These are phyloP conservation scores for Suhomyces prunicola DNA, from an alignment of 805 yeast genomes.

Conservation along the genomic window DNA sequence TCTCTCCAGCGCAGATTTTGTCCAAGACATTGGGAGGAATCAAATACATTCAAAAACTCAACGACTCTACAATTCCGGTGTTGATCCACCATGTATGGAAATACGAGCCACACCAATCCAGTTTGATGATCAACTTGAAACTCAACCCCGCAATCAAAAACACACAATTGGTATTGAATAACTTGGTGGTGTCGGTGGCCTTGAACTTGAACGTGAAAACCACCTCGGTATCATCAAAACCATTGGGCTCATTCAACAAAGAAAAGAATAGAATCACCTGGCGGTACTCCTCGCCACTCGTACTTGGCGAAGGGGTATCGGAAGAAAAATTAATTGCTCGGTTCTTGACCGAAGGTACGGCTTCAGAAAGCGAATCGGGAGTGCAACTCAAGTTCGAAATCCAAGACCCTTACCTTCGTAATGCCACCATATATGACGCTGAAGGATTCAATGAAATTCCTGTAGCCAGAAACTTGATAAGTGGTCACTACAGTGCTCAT, in stretches of 20 bases:
- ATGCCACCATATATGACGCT: constrained; percentile 33
- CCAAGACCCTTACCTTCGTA: constrained; percentile 41
- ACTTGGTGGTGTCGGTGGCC: constrained; percentile 59
- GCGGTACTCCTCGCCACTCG: constrained; percentile 53
- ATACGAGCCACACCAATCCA: constrained; percentile 78
- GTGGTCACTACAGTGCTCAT: constrained; percentile 49
- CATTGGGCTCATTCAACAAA: constrained; percentile 85
- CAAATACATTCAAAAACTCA: constrained; percentile 60
- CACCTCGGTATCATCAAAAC: constrained; percentile 79
- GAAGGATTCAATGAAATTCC: constrained; percentile 36
- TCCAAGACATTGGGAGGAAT: constrained; percentile 76
- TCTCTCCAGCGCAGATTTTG: constrained; percentile 49
- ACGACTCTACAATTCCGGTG: constrained; percentile 55
- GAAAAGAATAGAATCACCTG: constrained; percentile 86
- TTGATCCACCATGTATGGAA: constrained; percentile 84
- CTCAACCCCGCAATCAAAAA: constrained; percentile 44
- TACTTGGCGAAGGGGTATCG: constrained; percentile 24
- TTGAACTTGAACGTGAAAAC: constrained; percentile 57
- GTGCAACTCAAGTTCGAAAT: constrained; percentile 64
- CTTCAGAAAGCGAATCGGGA: constrained; percentile 71
- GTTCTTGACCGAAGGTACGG: constrained; percentile 71
- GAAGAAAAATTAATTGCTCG: constrained; percentile 82
- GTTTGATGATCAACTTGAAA: constrained; percentile 72
- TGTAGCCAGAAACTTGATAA: constrained; percentile 44
- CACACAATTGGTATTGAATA: constrained; percentile 47